Evolutionary conservation across 139 green algal species (phyloP), one percentile per base, ranked within the genome.

Genomic region (Ettlia oleoabundans): DNA sequence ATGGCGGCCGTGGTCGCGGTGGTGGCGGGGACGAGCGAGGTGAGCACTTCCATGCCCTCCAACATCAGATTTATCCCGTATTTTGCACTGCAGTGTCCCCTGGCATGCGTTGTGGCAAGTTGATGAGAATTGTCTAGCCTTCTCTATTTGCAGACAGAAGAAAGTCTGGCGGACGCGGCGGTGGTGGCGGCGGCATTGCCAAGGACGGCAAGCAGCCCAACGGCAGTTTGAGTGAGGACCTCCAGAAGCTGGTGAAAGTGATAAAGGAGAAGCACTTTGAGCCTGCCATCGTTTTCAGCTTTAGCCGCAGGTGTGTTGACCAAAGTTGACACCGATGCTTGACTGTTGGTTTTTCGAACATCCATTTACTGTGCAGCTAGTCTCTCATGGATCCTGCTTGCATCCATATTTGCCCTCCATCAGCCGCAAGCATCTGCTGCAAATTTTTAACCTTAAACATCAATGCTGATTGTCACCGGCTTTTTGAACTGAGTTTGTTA

Each of bases 221-320:
- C 37, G 38, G 26, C 28, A 42, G 28, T 40, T 4, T 58, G 3
- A 80, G 74, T 26, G 55, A 70, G 22, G 74, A 80, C 28, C 28
- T 80, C 0, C 55, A 71, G 38, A 70, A 80, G 55, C 38, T 80
- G 74, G 68, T 96, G 33, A 86, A 89, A 71, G 84, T 89, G 33
- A 47, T 89, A 2, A 83, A 95, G 81, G 79, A 91, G 26, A 78
- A 86, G 55, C 63, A 89, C 1, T 92, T 95, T 51, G 76, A 98
- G 37, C 97, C 97, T 0, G 90, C 95, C 58, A 98, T 99, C 66
- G 90, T 99, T 32, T 99, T 99, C 86, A 92, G 83, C 86, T 99
- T 99, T 84, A 89, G 67, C 55, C 80, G 93, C 8, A 89, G 89
- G 86, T 82, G 87, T 86, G 86, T 7, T 5, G 18, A 26, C 35